These are phyloP conservation scores for Senna siamea DNA, from an alignment of 306 rosid species.

Conservation along the genomic window DNA sequence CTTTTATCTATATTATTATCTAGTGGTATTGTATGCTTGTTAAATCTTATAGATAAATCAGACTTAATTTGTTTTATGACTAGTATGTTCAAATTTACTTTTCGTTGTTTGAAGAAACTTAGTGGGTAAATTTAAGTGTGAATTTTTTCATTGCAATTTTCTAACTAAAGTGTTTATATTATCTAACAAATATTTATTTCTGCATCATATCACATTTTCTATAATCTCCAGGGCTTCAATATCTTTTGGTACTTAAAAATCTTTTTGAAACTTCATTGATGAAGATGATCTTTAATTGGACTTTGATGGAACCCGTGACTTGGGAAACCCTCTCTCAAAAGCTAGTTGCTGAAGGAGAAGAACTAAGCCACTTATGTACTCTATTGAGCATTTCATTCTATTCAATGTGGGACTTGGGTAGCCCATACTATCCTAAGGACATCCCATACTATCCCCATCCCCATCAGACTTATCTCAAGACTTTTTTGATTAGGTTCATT, in stretches of 20 bases:
- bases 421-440: no score
- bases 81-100: background rate
- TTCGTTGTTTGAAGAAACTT: background rate
- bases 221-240: background rate
- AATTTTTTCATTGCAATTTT: background rate
- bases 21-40: background rate
- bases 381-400: no score
- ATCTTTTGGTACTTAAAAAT: background rate
- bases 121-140: background rate
- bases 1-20: no score
- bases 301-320: no score
- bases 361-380: no score
- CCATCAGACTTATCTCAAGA: no score
- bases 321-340: no score
- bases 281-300: background rate
- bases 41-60: background rate
- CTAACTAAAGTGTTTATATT: background rate
- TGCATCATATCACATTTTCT: background rate
- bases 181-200: background rate
- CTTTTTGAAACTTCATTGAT: background rate
- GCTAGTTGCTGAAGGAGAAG: no score
- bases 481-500: background rate
- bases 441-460: no score
- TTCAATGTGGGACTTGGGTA: no score
- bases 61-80: background rate